A percentile compares a stretch with the other conserved stretches of the same genome.
These are phyloP conservation scores for Fraxinus anomala DNA, from an alignment of 257 asterid species.

Conservation along the genomic window DNA sequence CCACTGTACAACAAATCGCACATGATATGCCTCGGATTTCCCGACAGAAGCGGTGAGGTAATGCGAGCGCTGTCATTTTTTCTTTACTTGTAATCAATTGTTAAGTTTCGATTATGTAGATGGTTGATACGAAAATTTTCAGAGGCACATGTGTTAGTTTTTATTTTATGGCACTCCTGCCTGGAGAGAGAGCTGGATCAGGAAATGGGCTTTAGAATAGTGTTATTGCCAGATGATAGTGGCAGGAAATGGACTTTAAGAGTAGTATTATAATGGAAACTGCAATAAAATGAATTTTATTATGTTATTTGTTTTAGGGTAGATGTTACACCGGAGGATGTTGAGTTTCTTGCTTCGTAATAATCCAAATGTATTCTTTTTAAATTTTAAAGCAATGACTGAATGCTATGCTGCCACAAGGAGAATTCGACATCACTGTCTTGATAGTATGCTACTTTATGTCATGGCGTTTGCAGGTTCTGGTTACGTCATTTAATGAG, in stretches of 20 bases:
- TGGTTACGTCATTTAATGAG: constrained; percentile 73
- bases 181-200: not conserved
- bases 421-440: not conserved
- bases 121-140: constrained; percentile 13
- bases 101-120: constrained; percentile 12
- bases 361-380: not conserved
- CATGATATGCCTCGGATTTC: constrained; percentile 80
- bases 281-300: not conserved
- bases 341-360: not conserved
- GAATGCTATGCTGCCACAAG: constrained; percentile 11
- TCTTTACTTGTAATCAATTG: constrained; percentile 15
- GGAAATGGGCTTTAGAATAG: not conserved
- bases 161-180: constrained; percentile 1
- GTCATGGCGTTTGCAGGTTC: constrained; percentile 52
- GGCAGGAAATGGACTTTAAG: not conserved
- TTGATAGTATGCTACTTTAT: constrained; percentile 6
- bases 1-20: constrained; percentile 87
- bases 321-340: not conserved
- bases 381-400: constrained; percentile 5
- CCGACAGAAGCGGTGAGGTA: constrained; percentile 94
- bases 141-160: constrained; percentile 8
- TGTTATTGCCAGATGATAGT: not conserved
- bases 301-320: not conserved
- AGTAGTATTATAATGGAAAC: constrained; percentile 1
- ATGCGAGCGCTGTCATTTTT: constrained; percentile 26